These are phyloP conservation scores for Phaeophleospora eucalypticola DNA, from an alignment of 2,329 filamentous ascomycete genomes.

Conservation along the genomic window DNA sequence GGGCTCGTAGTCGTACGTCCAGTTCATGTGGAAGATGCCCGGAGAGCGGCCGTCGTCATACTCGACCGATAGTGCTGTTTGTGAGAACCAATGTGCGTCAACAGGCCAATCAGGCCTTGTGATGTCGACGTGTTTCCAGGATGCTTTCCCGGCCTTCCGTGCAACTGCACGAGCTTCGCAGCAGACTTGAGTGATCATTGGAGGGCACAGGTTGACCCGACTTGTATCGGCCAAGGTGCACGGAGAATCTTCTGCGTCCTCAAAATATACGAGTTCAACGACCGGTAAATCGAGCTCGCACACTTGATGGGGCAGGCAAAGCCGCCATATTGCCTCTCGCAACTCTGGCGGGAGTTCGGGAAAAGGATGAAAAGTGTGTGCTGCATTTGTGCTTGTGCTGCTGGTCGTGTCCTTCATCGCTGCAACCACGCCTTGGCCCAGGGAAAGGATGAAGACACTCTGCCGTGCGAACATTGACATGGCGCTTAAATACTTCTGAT, in stretches of 20 bases:
- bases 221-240: not conserved
- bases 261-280: not conserved
- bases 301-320: not conserved
- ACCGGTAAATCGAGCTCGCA: not conserved
- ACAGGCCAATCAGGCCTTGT: too few species aligned
- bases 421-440: too few species aligned
- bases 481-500: too few species aligned
- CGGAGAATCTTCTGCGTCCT: not conserved
- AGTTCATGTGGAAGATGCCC: not conserved
- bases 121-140: not conserved
- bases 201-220: not conserved
- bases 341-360: not conserved
- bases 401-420: too few species aligned
- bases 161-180: not conserved
- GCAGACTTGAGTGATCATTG: not conserved
- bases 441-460: too few species aligned
- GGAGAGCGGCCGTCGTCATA: not conserved
- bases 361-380: not conserved
- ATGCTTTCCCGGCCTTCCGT: not conserved
- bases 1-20: not conserved
- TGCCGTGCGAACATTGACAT: too few species aligned
- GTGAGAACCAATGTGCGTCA: not conserved
- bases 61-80: not conserved
- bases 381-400: too few species aligned
- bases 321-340: not conserved